Conservation (phyloP, 1,139 yeast genomes). For the Eremothecium sinecaudum region DNA sequence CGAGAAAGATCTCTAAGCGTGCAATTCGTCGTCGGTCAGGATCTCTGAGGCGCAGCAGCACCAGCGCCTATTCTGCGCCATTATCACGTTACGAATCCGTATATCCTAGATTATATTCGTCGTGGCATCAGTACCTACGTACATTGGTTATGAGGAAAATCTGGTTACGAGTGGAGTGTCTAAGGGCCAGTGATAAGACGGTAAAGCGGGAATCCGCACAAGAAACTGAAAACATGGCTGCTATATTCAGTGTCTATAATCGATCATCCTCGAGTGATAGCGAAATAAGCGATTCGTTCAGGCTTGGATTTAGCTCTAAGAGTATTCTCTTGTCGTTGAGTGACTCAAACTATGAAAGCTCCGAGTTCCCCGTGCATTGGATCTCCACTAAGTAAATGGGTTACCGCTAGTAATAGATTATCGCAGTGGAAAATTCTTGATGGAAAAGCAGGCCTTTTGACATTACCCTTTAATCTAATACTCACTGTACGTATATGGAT, state of each 20-base stretch:
- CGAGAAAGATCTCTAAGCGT: not conserved
- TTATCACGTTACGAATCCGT: constrained; percentile 5
- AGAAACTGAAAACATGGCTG: not conserved
- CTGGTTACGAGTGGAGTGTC: constrained; percentile 5
- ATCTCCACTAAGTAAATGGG: not conserved
- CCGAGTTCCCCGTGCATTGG: not conserved
- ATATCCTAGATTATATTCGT: constrained; percentile 5
- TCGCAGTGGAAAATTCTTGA: no score
- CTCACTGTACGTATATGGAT: no score
- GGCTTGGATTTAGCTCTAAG: no score
- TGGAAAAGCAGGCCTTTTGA: no score
- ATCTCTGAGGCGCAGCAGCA: not conserved
- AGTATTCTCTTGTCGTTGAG: no score
- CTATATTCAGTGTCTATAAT: no score
- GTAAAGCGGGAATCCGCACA: not conserved
- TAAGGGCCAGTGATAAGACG: constrained; percentile 2
- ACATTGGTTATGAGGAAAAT: constrained; percentile 4
- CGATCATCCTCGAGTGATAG: no score
- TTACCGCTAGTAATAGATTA: no score
- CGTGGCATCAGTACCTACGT: constrained; percentile 6
- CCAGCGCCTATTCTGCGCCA: not conserved
- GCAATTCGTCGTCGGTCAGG: not conserved
- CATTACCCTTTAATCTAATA: no score
- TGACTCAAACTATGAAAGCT: not conserved
- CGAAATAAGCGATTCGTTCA: no score